phyloP scores from a whole-genome alignment of 2,329 filamentous ascomycete species.

The Claviceps cyperi region DNA sequence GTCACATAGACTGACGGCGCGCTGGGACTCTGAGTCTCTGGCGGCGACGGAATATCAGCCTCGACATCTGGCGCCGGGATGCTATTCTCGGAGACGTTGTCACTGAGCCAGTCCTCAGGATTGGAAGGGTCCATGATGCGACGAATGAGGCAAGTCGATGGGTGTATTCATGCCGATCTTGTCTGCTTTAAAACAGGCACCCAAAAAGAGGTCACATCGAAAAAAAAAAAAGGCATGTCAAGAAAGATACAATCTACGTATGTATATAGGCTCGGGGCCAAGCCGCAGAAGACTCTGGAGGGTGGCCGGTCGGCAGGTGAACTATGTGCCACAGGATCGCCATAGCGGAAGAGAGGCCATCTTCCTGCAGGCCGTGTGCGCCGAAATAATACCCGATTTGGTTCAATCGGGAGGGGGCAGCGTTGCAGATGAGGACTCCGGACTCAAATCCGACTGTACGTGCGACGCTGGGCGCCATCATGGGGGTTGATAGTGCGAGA shows the following conservation, averaged over 20 bases:
- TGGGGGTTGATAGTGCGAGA: too few relatives aligned
- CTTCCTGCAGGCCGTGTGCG: too few relatives aligned
- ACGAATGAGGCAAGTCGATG: not conserved
- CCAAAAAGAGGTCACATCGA: not conserved
- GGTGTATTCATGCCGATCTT: too few relatives aligned
- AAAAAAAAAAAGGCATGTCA: not conserved
- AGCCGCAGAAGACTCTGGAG: not conserved
- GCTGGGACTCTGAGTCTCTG: not conserved
- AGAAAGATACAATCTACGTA: not conserved
- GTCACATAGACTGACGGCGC: slow-evolving; percentile 4
- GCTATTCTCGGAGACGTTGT: not conserved
- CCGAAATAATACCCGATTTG: too few relatives aligned
- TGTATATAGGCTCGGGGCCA: too few relatives aligned
- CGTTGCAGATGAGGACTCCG: too few relatives aligned
- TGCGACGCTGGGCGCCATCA: too few relatives aligned
- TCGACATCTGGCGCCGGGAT: not conserved
- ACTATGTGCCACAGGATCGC: too few relatives aligned
- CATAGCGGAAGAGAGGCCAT: too few relatives aligned
- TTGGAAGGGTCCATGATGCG: slow-evolving; percentile 1
- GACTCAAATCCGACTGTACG: too few relatives aligned
- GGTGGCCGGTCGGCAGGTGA: slow-evolving; percentile 5
- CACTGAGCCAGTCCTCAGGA: slow-evolving; percentile 3
- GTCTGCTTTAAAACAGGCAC: too few relatives aligned
- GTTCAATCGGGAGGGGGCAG: too few relatives aligned
- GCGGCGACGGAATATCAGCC: not conserved